Evolutionary conservation across 1,284 basidiomycete genomes (phyloP).

Genomic region (Cerrena zonata): DNA sequence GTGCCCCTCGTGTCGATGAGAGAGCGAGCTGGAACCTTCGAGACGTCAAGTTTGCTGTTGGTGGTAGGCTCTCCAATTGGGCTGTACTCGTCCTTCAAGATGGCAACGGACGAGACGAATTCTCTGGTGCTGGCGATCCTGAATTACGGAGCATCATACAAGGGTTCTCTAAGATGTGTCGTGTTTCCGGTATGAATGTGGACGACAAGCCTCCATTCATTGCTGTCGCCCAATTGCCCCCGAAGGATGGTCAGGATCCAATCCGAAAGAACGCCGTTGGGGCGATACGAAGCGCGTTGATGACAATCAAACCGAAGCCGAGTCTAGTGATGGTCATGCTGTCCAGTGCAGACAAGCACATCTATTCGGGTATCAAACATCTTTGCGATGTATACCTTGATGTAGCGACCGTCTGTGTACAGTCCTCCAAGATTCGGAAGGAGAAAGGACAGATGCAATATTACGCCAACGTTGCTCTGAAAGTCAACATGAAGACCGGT

Average conservation of each 20-base stretch:
- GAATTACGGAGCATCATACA: conserved; percentile 38
- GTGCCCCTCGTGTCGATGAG: conserved; percentile 44
- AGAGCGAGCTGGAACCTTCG: conserved; percentile 69
- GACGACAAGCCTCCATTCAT: conserved; percentile 26
- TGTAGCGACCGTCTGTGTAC: conserved; percentile 65
- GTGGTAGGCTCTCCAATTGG: conserved; percentile 51
- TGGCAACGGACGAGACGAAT: conserved; percentile 42
- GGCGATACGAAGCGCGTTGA: conserved; percentile 28
- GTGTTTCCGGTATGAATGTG: conserved; percentile 54
- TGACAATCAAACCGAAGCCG: conserved; percentile 27
- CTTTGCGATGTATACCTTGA: conserved; percentile 63
- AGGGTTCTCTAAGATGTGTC: conserved; percentile 55
- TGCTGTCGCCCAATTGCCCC: conserved; percentile 38
- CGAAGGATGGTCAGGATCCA: conserved; percentile 41
- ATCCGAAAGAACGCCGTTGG: conserved; percentile 41
- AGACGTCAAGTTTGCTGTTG: conserved; percentile 53
- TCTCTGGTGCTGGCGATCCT: conserved; percentile 41
- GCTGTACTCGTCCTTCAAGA: conserved; percentile 61
- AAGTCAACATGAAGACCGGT: conserved; percentile 77
- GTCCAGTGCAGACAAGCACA: conserved; percentile 57
- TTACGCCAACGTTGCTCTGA: conserved; percentile 72
- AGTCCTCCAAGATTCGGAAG: conserved; percentile 55
- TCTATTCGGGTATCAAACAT: conserved; percentile 69
- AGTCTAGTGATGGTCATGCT: conserved; percentile 45
- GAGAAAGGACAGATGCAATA: conserved; percentile 63